Conservation (phyloP, 805 yeast genomes). For the Saturnispora quitensis region DNA sequence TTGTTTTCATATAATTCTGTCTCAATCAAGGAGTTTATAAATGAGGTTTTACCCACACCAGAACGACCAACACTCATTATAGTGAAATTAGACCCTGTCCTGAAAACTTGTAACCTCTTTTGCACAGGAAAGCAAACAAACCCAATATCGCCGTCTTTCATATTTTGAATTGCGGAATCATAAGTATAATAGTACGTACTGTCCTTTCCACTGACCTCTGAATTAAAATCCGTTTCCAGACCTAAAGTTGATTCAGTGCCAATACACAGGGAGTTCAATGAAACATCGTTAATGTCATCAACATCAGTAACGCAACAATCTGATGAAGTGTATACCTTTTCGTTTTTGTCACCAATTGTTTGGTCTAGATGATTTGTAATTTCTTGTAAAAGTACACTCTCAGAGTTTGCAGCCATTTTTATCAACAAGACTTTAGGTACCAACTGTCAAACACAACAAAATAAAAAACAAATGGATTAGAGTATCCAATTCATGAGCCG, state of each 20-base stretch:
- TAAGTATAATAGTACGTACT: conserved; percentile 20
- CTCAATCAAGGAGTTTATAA: conserved; percentile 72
- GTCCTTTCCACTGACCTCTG: conserved; percentile 11
- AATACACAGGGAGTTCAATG: background rate
- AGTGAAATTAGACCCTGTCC: conserved; percentile 66
- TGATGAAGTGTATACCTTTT: background rate
- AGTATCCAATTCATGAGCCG: background rate
- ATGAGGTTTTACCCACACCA: conserved; percentile 78
- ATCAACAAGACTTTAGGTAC: background rate
- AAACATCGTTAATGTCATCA: background rate
- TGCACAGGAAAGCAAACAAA: conserved; percentile 24
- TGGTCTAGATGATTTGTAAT: conserved; percentile 3
- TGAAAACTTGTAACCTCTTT: conserved; percentile 27
- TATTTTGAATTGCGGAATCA: conserved; percentile 20
- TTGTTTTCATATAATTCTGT: conserved; percentile 28
- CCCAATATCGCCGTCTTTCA: conserved; percentile 23
- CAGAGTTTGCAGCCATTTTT: background rate
- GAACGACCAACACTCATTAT: conserved; percentile 80
- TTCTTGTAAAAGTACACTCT: conserved; percentile 1
- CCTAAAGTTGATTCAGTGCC: background rate
- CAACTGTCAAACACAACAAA: background rate
- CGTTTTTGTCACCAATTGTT: background rate
- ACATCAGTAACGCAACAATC: background rate
- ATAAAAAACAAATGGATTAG: background rate
- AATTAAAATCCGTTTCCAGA: background rate